Evolutionary conservation across 495 filamentous ascomycete species (phyloP).

Genomic region (Tirmania nivea): DNA sequence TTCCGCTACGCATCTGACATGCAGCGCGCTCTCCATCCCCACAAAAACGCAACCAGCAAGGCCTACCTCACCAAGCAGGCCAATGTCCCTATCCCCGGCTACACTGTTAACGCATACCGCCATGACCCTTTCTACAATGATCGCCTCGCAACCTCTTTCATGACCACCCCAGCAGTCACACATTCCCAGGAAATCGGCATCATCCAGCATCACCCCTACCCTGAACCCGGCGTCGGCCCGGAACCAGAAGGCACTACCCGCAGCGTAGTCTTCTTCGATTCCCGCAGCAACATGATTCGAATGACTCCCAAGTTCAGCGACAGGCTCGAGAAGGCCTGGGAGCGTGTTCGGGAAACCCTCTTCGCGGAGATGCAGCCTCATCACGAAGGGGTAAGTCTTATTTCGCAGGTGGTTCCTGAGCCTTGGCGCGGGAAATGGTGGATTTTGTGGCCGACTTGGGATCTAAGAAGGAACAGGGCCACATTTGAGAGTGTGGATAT

Average conservation of each 20-base stretch:
- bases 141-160: no score
- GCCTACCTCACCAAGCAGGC: background rate
- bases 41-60: background rate
- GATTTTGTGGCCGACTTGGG: background rate
- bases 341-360: background rate
- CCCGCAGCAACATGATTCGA: background rate
- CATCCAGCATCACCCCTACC: background rate
- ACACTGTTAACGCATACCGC: no score
- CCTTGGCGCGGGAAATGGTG: background rate
- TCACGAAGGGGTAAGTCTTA: background rate
- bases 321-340: background rate
- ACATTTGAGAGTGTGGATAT: background rate
- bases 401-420: background rate
- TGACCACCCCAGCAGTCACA: background rate
- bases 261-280: background rate
- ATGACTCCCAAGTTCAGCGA: background rate
- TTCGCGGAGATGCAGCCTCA: background rate
- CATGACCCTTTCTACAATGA: no score
- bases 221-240: background rate
- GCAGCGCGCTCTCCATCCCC: background rate
- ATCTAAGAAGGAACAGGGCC: background rate
- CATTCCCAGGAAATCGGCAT: background rate
- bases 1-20: background rate
- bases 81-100: background rate
- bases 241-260: background rate